Conservation (phyloP, 2,329 filamentous ascomycete genomes). For the Trichophyton rubrum region DNA sequence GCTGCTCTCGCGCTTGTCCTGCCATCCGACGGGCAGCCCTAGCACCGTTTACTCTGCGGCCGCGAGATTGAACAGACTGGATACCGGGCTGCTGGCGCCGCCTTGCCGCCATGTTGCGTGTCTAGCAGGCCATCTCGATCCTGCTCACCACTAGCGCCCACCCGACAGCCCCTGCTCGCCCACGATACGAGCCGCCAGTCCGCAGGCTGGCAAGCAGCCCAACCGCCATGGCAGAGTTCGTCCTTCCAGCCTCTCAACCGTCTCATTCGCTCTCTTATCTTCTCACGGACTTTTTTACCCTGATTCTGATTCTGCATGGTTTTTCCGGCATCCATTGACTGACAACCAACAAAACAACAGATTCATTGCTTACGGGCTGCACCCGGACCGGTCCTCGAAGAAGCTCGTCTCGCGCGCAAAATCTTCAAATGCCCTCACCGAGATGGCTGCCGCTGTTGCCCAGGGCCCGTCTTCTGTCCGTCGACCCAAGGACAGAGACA, state of each 20-base stretch:
- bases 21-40: too few species aligned
- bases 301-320: neutral
- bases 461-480: neutral
- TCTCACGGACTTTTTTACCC: neutral
- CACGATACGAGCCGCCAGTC: constrained; percentile 3
- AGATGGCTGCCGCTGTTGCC: constrained; percentile 21
- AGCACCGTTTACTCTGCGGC: neutral
- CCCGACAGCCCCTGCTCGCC: neutral
- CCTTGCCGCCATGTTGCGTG: neutral
- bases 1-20: too few species aligned
- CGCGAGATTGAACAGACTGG: too few species aligned
- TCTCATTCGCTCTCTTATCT: neutral
- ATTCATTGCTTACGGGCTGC: constrained; percentile 10
- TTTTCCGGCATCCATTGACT: constrained; percentile 12
- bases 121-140: neutral
- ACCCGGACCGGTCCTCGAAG: constrained; percentile 21
- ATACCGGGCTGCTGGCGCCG: neutral
- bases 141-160: neutral
- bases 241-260: constrained; percentile 2
- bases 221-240: constrained; percentile 9
- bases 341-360: constrained; percentile 14
- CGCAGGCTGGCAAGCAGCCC: constrained; percentile 5
- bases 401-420: constrained; percentile 33
- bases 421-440: constrained; percentile 32
- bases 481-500: neutral